Evolutionary conservation across 2,329 filamentous ascomycete genomes (phyloP).

Genomic region (Cercospora sp.): DNA sequence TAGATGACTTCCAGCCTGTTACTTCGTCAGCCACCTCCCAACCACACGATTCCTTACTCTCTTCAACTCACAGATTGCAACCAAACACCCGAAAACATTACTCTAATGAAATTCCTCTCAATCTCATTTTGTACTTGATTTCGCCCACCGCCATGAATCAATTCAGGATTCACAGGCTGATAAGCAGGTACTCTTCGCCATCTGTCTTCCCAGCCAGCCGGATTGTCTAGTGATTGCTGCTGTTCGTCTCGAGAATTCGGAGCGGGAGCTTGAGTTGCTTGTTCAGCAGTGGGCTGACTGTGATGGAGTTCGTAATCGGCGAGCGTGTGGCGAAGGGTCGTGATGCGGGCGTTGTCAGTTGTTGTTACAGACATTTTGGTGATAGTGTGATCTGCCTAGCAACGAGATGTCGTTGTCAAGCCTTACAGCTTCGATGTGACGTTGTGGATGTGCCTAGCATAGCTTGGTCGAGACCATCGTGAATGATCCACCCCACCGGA

Average conservation of each 20-base stretch:
- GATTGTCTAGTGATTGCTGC: constrained; percentile 30
- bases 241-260: constrained; percentile 34
- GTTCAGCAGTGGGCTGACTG: constrained; percentile 28
- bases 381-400: neutral
- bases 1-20: constrained; percentile 44
- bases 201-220: constrained; percentile 50
- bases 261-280: constrained; percentile 35
- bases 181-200: constrained; percentile 52
- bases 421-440: neutral
- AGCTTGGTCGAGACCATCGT: neutral
- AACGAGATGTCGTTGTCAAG: neutral
- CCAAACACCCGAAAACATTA: constrained; percentile 53
- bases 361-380: constrained; percentile 48
- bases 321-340: constrained; percentile 42
- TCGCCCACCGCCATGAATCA: constrained; percentile 43
- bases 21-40: constrained; percentile 14
- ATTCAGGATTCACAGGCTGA: constrained; percentile 48
- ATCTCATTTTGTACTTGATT: constrained; percentile 46
- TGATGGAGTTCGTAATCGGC: constrained; percentile 52
- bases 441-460: neutral
- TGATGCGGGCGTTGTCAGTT: constrained; percentile 43
- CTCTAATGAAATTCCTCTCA: constrained; percentile 51
- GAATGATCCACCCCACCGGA: neutral
- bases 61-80: constrained; percentile 47
- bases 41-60: neutral